phyloP scores from a whole-genome alignment of 73 alveolate genomes.

The Tetrahymena borealis region DNA sequence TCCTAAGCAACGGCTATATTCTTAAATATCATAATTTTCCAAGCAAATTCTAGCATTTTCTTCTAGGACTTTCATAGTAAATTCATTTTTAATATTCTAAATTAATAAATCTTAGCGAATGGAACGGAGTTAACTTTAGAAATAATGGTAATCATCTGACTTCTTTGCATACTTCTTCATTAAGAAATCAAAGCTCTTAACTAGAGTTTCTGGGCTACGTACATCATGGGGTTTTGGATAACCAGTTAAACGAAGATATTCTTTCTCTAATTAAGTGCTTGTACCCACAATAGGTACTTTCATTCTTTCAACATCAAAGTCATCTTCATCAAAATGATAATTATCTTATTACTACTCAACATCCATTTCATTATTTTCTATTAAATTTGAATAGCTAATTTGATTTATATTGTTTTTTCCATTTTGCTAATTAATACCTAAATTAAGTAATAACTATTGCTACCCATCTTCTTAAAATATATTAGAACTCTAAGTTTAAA shows the following conservation, averaged over 20 bases:
- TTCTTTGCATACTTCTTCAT: constrained; percentile 53
- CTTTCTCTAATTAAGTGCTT: constrained; percentile 62
- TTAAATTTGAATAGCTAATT: not conserved
- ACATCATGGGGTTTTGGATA: constrained; percentile 69
- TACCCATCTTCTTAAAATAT: too few relatives aligned
- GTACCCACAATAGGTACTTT: constrained; percentile 35
- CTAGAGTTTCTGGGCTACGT: constrained; percentile 63
- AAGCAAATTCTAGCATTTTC: constrained; percentile 78
- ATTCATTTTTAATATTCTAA: constrained; percentile 58
- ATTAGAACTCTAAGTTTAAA: too few relatives aligned
- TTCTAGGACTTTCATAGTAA: constrained; percentile 67
- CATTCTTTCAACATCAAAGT: not conserved
- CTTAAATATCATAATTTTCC: constrained; percentile 65
- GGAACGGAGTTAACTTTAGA: constrained; percentile 66
- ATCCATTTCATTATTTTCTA: not conserved
- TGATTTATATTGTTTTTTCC: not conserved
- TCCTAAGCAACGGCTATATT: constrained; percentile 61
- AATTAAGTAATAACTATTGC: not conserved
- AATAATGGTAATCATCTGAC: constrained; percentile 55
- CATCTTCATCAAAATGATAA: not conserved
- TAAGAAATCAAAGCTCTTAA: constrained; percentile 48
- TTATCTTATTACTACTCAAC: not conserved
- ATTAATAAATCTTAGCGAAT: constrained; percentile 71
- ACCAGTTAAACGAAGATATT: constrained; percentile 65
- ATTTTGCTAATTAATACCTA: not conserved